Evolutionary conservation across 2,329 filamentous ascomycete species (phyloP).

Genomic region (Cryphonectria nitschkei): DNA sequence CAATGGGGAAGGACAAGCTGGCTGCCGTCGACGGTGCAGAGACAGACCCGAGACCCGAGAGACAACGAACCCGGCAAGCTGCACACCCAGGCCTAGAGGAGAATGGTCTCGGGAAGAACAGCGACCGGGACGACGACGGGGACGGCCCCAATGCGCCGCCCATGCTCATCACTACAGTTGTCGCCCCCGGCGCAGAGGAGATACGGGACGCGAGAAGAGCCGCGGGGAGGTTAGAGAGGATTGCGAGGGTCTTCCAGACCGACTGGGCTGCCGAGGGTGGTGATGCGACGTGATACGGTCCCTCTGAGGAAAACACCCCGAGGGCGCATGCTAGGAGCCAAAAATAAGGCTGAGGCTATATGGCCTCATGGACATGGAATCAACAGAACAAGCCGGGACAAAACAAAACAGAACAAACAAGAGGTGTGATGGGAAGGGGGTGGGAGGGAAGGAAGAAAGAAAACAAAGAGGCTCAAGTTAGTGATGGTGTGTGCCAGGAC

Average conservation of each 20-base stretch:
- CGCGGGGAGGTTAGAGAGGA: slow-evolving; percentile 55
- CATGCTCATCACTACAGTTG: slow-evolving; percentile 58
- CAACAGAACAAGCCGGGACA: background rate
- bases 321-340: background rate
- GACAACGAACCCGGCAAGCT: background rate
- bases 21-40: background rate
- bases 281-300: background rate
- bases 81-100: background rate
- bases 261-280: slow-evolving; percentile 49
- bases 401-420: background rate
- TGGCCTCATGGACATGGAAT: background rate
- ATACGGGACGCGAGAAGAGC: slow-evolving; percentile 56
- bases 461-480: no score
- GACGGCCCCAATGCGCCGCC: slow-evolving; percentile 46
- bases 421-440: background rate
- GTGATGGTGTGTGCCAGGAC: background rate
- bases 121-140: slow-evolving; percentile 15
- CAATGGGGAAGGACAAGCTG: slow-evolving; percentile 2
- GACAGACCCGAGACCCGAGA: background rate
- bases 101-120: background rate
- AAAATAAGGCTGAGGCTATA: background rate
- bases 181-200: slow-evolving; percentile 53
- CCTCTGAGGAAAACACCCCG: background rate
- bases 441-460: no score
- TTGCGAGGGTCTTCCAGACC: slow-evolving; percentile 58